These are phyloP conservation scores for Axilococcus clingmanii DNA, from an alignment of 139 green algal genomes.

Conservation along the genomic window DNA sequence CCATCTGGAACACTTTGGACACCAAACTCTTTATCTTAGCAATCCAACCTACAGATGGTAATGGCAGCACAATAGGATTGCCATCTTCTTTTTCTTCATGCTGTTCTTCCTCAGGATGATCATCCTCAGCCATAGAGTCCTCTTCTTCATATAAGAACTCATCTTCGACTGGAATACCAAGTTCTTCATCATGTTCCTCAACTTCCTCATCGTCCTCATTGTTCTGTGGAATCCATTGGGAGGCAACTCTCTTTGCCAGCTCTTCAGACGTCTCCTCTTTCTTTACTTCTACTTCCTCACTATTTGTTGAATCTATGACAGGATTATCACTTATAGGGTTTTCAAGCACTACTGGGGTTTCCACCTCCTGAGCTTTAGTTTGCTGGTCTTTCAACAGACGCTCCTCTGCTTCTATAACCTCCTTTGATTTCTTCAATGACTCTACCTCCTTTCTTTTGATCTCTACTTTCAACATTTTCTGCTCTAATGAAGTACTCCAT, in stretches of 20 bases:
- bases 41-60: constrained; percentile 1
- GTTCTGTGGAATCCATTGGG: constrained; percentile 34
- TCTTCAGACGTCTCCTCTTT: constrained; percentile 31
- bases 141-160: constrained; percentile 14
- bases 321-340: background rate
- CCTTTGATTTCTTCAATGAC: constrained; percentile 18
- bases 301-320: background rate
- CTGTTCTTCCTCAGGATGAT: constrained; percentile 1
- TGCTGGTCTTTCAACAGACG: background rate
- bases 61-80: background rate
- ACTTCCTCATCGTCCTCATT: background rate
- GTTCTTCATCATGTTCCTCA: constrained; percentile 7
- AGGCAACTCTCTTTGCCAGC: constrained; percentile 22
- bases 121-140: constrained; percentile 13
- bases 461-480: too few species aligned
- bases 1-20: background rate
- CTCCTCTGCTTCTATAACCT: background rate
- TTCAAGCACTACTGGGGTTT: background rate
- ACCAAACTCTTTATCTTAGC: background rate
- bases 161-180: constrained; percentile 6
- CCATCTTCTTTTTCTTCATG: constrained; percentile 1
- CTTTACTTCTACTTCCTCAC: constrained; percentile 22
- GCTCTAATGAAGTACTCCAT: too few species aligned
- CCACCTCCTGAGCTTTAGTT: background rate
- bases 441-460: too few species aligned